A percentile compares a stretch with the other conserved stretches of the same genome.
Evolutionary conservation across 2,329 filamentous ascomycete species (phyloP).

Genomic region (Fonsecaea multimorphosa): DNA sequence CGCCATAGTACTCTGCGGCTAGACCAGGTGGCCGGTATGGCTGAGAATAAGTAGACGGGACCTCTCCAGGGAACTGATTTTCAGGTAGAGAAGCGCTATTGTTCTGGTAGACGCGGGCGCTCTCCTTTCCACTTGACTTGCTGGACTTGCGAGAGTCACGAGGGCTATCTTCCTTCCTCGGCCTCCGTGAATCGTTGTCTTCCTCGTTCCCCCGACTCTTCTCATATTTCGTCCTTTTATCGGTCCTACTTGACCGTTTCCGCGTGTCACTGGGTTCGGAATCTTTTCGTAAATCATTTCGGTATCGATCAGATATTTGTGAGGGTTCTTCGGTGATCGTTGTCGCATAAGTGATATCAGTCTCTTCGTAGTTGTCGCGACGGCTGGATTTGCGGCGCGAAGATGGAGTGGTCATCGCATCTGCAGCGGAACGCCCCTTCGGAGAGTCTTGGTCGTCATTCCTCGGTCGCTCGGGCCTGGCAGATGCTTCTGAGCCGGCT

Average conservation of each 20-base stretch:
- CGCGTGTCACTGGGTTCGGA: conserved; percentile 11
- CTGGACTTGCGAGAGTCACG: conserved; percentile 24
- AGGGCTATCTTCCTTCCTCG: conserved; percentile 41
- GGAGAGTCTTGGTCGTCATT: conserved; percentile 26
- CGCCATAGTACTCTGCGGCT: conserved; percentile 67
- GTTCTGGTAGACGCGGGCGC: conserved; percentile 32
- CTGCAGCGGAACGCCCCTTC: conserved; percentile 20
- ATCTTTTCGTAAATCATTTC: conserved; percentile 12
- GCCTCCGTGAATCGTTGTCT: conserved; percentile 34
- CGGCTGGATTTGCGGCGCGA: conserved; percentile 32
- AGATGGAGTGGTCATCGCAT: conserved; percentile 28
- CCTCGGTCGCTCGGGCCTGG: conserved; percentile 31
- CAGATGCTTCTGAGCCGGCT: conserved; percentile 33
- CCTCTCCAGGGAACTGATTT: conserved; percentile 66
- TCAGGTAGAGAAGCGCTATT: conserved; percentile 56
- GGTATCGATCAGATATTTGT: conserved; percentile 21
- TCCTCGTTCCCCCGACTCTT: conserved; percentile 22
- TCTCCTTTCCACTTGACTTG: conserved; percentile 26
- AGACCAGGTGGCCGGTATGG: conserved; percentile 59
- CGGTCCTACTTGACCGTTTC: conserved; percentile 13
- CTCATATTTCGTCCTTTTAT: conserved; percentile 14
- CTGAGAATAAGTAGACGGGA: conserved; percentile 53
- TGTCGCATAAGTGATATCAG: conserved; percentile 13
- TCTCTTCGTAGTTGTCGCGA: conserved; percentile 18
- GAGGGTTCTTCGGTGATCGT: conserved; percentile 27